A percentile compares a stretch with the other conserved stretches of the same genome.
These are phyloP conservation scores for Ceratocystis ficicola DNA, from an alignment of 2,329 filamentous ascomycete species.

Conservation along the genomic window DNA sequence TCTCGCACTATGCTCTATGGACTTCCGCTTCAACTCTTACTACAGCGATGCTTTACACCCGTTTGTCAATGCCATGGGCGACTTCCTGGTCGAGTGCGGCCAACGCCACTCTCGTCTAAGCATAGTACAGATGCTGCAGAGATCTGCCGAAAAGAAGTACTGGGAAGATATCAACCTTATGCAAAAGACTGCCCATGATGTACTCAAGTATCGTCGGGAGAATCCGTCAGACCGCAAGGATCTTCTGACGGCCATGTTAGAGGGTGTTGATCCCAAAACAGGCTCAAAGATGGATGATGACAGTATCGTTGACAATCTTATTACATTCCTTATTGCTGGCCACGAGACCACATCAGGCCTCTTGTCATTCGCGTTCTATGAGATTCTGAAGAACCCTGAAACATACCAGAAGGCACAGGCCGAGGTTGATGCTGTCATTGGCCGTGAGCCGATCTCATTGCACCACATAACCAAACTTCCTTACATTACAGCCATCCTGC, in stretches of 20 bases:
- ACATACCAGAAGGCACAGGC: constrained; percentile 48
- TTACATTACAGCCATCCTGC: constrained; percentile 53
- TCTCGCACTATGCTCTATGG: constrained; percentile 58
- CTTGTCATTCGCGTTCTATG: constrained; percentile 52
- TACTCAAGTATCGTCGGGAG: constrained; percentile 46
- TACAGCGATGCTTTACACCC: constrained; percentile 58
- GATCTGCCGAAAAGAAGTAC: constrained; percentile 39
- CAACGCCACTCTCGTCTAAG: constrained; percentile 36
- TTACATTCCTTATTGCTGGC: constrained; percentile 59
- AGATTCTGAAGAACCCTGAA: constrained; percentile 51
- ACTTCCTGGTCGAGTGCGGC: constrained; percentile 47
- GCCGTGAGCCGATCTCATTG: constrained; percentile 43
- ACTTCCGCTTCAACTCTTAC: constrained; percentile 62
- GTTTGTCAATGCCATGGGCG: constrained; percentile 55
- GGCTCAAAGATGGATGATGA: constrained; percentile 51
- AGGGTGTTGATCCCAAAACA: constrained; percentile 54
- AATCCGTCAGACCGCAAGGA: constrained; percentile 50
- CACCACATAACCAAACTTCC: constrained; percentile 52
- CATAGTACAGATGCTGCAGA: constrained; percentile 39
- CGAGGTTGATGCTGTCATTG: constrained; percentile 56
- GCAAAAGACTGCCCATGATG: constrained; percentile 43
- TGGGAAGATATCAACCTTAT: constrained; percentile 43
- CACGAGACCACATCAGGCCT: constrained; percentile 61
- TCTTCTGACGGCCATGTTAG: constrained; percentile 56
- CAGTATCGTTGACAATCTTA: constrained; percentile 56